Conservation (phyloP, 2,329 filamentous ascomycete species). For the Calonectria leucothoes region DNA sequence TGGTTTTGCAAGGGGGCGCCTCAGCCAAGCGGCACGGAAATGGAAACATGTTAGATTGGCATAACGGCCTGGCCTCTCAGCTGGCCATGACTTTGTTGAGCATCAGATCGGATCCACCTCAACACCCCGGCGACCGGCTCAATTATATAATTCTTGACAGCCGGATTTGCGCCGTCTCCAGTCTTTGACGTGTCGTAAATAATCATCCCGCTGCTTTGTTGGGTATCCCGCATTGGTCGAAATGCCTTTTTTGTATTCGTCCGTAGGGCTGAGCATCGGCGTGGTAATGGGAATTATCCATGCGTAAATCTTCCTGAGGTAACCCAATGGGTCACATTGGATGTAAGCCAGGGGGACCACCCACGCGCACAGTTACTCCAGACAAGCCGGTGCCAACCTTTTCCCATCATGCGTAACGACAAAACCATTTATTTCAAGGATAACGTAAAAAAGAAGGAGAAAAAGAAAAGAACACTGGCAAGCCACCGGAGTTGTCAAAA, state of each 20-base stretch:
- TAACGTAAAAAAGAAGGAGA: not conserved
- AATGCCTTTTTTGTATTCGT: not conserved
- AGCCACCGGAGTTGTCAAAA: not conserved
- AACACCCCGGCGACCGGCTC: not conserved
- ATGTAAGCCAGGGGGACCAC: not conserved
- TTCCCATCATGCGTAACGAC: not conserved
- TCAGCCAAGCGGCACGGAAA: not conserved
- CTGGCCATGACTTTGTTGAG: not conserved
- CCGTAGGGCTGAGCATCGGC: not conserved
- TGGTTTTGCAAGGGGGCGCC: conserved; percentile 11
- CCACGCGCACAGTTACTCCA: not conserved
- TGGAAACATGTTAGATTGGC: conserved; percentile 28
- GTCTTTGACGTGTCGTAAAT: too few species aligned
- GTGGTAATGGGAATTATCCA: not conserved
- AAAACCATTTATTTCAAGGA: not conserved
- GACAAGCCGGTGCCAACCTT: not conserved
- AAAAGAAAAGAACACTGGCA: too few species aligned
- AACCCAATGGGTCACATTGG: not conserved
- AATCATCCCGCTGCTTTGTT: not conserved
- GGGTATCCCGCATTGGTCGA: not conserved
- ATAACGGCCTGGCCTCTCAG: conserved; percentile 14
- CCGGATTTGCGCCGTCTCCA: not conserved
- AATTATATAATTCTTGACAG: conserved; percentile 19
- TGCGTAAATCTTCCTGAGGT: not conserved
- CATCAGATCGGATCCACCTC: conserved; percentile 11